These are phyloP conservation scores for Vigna hirtella DNA, from an alignment of 306 rosid species.

Conservation along the genomic window DNA sequence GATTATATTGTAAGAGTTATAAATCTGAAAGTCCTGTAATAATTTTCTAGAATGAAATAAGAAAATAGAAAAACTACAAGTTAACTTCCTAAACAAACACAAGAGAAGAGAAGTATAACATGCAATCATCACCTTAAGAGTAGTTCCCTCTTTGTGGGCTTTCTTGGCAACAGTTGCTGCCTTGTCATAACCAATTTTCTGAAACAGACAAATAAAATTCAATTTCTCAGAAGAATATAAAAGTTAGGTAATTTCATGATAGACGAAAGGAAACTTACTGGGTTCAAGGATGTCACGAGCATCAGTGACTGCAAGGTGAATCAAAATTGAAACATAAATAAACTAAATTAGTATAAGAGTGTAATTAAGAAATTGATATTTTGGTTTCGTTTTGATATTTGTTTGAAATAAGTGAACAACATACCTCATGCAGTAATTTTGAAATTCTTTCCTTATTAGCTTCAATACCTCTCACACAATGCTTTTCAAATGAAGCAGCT, in stretches of 20 bases:
- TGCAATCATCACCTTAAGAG: constrained; percentile 71
- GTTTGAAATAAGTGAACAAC: constrained; percentile 41
- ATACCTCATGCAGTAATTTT: constrained; percentile 87
- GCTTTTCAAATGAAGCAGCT: constrained; percentile 88
- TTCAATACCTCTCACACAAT: constrained; percentile 90
- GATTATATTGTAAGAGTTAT: too few relatives aligned
- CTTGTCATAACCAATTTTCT: constrained; percentile 99
- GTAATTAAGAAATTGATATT: not conserved
- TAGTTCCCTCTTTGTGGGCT: constrained; percentile 92
- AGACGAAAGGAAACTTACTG: constrained; percentile 66
- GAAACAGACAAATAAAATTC: constrained; percentile 43
- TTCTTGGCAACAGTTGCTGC: constrained; percentile 97
- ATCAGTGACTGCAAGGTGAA: constrained; percentile 79
- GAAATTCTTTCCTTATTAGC: constrained; percentile 94
- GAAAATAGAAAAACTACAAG: too few relatives aligned
- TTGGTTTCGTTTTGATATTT: constrained; percentile 17
- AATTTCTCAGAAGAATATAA: constrained; percentile 30
- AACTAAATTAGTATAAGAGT: constrained; percentile 50
- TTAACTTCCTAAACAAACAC: not conserved
- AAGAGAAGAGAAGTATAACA: not conserved
- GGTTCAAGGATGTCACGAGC: constrained; percentile 96
- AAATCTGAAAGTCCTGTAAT: too few relatives aligned
- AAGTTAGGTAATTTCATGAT: constrained; percentile 27
- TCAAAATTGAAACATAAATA: constrained; percentile 40
- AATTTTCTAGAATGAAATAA: too few relatives aligned